Evolutionary conservation across 2,329 filamentous ascomycete species (phyloP), one percentile per base, ranked within the genome.

Genomic region (Botrytis paeoniae): DNA sequence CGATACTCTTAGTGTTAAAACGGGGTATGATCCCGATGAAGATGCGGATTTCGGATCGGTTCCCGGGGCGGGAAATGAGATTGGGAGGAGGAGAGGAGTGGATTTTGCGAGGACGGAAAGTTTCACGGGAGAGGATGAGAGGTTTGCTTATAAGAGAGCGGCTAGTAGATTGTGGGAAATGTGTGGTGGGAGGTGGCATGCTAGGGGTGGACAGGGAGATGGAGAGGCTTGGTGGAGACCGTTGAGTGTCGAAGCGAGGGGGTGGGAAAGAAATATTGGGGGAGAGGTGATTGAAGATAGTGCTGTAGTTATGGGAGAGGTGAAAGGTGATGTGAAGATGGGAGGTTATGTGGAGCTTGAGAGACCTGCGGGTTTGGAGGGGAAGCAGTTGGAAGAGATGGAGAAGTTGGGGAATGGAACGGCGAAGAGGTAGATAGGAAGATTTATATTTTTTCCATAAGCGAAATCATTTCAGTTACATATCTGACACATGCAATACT

Each of bases 151-250:
- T 77, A 93, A 93, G 81, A 86, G 93, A 37, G 93, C 93, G 2
- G 86, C 89, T 61, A 93, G 91, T 76, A 85, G 93, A n/a, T 83
- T 96, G 4, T 96, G 92, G 93, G 92, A 96, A 82, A 89, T 96
- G 80, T 95, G 92, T 81, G 89, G 92, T 29, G 85, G 84, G 54
- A 84, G 87, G 74, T 95, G 93, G 93, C 93, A 93, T 83, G 85
- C 86, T 4, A 83, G 92, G 64, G 84, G 82, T 6, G 87, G 87
- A 7, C 82, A 85, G 29, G 37, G 86, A 6, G 82, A 85, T 14
- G 59, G 9, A 10, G 59, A 71, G 10, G 85, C 82, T 12, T 95
- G 92, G 92, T 92, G 91, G 88, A 86, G 86, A 75, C 92, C 92
- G 4, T 79, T 94, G 57, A 87, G 89, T 0, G 75, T 80, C 0